A percentile compares a stretch with the other conserved stretches of the same genome.
Conservation (phyloP, 768 basidiomycete genomes). For the Infundibulicybe gibba region DNA sequence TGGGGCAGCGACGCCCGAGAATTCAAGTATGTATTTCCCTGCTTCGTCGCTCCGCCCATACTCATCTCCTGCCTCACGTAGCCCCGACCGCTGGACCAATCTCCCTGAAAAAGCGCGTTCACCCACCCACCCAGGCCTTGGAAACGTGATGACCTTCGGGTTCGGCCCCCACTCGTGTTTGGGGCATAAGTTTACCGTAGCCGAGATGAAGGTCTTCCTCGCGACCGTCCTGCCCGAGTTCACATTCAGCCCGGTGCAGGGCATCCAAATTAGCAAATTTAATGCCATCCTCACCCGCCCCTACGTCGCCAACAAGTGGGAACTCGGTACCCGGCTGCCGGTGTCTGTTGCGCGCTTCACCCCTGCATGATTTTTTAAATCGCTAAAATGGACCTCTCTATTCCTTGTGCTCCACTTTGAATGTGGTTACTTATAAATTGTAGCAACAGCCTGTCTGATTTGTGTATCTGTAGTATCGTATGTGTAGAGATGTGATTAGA, state of each 20-base stretch:
- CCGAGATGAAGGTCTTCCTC: slow-evolving; percentile 50
- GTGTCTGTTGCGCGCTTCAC: slow-evolving; percentile 23
- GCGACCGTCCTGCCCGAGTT: slow-evolving; percentile 41
- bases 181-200: slow-evolving; percentile 42
- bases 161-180: slow-evolving; percentile 48
- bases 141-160: slow-evolving; percentile 50
- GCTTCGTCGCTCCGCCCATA: not conserved
- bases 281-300: slow-evolving; percentile 49
- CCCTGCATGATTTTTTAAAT: too few species aligned
- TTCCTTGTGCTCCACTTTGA: slow-evolving; percentile 1
- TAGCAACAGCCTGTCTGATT: too few species aligned
- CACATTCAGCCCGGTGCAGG: slow-evolving; percentile 38
- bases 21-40: slow-evolving; percentile 44
- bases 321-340: slow-evolving; percentile 37
- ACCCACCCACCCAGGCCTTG: slow-evolving; percentile 41
- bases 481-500: too few species aligned
- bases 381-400: not conserved
- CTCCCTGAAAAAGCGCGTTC: slow-evolving; percentile 30
- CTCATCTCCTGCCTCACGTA: slow-evolving; percentile 14
- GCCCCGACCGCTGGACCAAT: slow-evolving; percentile 52
- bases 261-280: slow-evolving; percentile 37
- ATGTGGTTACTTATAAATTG: slow-evolving; percentile 10
- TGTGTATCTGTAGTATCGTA: too few species aligned
- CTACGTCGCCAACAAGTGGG: slow-evolving; percentile 37
- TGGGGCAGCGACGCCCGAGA: slow-evolving; percentile 51